phyloP scores from a whole-genome alignment of 257 asterid genomes.

The Voacanga thouarsii region DNA sequence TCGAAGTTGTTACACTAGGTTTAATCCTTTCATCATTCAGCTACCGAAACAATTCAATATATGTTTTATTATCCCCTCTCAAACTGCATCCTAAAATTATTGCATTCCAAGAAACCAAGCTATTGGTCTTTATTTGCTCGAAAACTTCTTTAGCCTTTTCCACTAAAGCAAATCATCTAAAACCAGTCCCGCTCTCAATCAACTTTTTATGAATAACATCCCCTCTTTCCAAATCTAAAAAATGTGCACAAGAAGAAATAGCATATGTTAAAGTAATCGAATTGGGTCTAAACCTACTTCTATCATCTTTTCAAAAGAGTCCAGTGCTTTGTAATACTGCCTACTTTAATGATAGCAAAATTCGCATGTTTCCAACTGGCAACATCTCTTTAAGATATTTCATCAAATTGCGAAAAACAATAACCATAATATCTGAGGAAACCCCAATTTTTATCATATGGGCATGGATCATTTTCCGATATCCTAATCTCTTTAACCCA shows the following conservation, averaged over 20 bases:
- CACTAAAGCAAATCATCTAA: slow-evolving; percentile 65
- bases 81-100: slow-evolving; percentile 68
- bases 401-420: too few relatives aligned
- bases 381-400: slow-evolving; percentile 68
- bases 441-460: too few relatives aligned
- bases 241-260: slow-evolving; percentile 65
- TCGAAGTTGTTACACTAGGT: slow-evolving; percentile 57
- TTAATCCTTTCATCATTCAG: slow-evolving; percentile 42
- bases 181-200: slow-evolving; percentile 28
- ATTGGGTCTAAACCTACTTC: slow-evolving; percentile 49
- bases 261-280: slow-evolving; percentile 68
- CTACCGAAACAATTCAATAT: slow-evolving; percentile 45
- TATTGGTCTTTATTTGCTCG: slow-evolving; percentile 45
- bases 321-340: slow-evolving; percentile 61
- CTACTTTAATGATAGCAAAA: slow-evolving; percentile 74
- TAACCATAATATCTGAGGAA: too few relatives aligned
- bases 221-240: slow-evolving; percentile 58
- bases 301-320: slow-evolving; percentile 59
- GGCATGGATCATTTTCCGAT: too few relatives aligned
- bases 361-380: slow-evolving; percentile 68
- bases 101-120: slow-evolving; percentile 76
- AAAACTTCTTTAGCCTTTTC: slow-evolving; percentile 59
- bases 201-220: slow-evolving; percentile 50
- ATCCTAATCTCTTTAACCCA: slow-evolving; percentile 47
- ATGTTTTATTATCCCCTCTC: slow-evolving; percentile 54